A percentile compares a stretch with the other conserved stretches of the same genome.
Conservation (phyloP, 805 yeast species). For the Lipomyces japonicus region DNA sequence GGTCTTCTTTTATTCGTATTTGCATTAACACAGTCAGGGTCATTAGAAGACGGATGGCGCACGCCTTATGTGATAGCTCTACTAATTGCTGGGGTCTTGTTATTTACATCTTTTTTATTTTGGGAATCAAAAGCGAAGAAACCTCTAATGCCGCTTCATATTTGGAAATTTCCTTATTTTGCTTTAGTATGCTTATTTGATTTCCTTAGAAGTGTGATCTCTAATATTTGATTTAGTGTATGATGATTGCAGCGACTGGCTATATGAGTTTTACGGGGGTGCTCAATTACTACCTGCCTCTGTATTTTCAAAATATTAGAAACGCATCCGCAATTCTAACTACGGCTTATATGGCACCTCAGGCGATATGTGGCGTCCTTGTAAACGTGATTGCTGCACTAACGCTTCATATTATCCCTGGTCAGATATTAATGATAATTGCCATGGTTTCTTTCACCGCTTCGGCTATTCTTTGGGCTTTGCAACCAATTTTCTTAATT, state of each 20-base stretch:
- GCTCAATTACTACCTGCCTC: slow-evolving; percentile 40
- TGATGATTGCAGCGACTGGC: slow-evolving; percentile 39
- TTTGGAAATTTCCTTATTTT: slow-evolving; percentile 44
- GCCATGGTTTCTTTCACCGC: slow-evolving; percentile 40
- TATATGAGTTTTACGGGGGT: slow-evolving; percentile 47
- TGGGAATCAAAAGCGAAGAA: slow-evolving; percentile 40
- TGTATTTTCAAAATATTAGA: slow-evolving; percentile 45
- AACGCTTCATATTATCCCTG: slow-evolving; percentile 46
- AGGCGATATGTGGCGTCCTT: slow-evolving; percentile 42
- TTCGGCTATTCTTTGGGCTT: slow-evolving; percentile 44
- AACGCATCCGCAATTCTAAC: slow-evolving; percentile 42
- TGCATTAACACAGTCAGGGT: slow-evolving; percentile 45
- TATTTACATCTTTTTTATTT: slow-evolving; percentile 39
- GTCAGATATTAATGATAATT: slow-evolving; percentile 40
- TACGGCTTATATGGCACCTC: slow-evolving; percentile 45
- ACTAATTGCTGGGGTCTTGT: slow-evolving; percentile 41
- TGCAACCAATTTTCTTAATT: slow-evolving; percentile 38
- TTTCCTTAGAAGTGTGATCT: background rate
- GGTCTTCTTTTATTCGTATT: slow-evolving; percentile 46
- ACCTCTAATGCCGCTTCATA: slow-evolving; percentile 48
- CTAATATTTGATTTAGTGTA: slow-evolving; percentile 21
- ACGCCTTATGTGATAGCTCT: slow-evolving; percentile 47
- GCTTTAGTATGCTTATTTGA: slow-evolving; percentile 32
- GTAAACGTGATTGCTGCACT: slow-evolving; percentile 49
- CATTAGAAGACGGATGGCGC: slow-evolving; percentile 43